Evolutionary conservation across 306 rosid species (phyloP), one percentile per base, ranked within the genome.

Genomic region (Quercus berberidifolia): DNA sequence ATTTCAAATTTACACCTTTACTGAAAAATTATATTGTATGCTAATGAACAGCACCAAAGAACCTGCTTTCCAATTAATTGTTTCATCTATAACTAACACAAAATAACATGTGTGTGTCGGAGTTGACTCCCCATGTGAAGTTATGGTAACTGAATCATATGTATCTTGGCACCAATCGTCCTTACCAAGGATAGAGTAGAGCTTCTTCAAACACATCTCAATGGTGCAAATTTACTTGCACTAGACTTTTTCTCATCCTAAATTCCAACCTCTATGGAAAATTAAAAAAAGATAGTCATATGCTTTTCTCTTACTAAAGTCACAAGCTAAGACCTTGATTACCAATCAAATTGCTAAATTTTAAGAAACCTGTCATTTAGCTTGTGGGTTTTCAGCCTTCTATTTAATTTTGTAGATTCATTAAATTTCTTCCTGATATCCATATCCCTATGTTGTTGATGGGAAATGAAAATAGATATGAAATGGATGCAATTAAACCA

Each of bases 401-500:
- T 33, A 21, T 23, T 33, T 49, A 67, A 35, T 15, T 67, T 67
- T 4, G 23, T 18, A 7, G 6, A 59, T 64, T 55, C 76, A 62
- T 67, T 72, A 35, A 60, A 77, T 68, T 21, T 52, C 80, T 71
- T 75, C 55, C 55, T 26, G 7, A 26, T 41, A 74, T 41, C 9
- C 35, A 78, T 8, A 56, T 58, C 76, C 51, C 46, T 4, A 9
- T 51, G 23, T 67, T 33, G 21, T 35, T 67, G 6, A 49, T 67
- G 10, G 5, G 6, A 67, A 23, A 33, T 19, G 72, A 67, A 67
- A 67, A 9, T 3, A 67, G 14, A 35, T 31, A 35, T 19, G 52
- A 9, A 35, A 68, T 18, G 52, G 6, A 68, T 18, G 72, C 10
- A 64, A 80, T 46, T 38, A 82, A 63, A 56, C 82, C 74, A 73